These are phyloP conservation scores for Zygosaccharomyces siamensis DNA, from an alignment of 805 yeast genomes.

Conservation along the genomic window DNA sequence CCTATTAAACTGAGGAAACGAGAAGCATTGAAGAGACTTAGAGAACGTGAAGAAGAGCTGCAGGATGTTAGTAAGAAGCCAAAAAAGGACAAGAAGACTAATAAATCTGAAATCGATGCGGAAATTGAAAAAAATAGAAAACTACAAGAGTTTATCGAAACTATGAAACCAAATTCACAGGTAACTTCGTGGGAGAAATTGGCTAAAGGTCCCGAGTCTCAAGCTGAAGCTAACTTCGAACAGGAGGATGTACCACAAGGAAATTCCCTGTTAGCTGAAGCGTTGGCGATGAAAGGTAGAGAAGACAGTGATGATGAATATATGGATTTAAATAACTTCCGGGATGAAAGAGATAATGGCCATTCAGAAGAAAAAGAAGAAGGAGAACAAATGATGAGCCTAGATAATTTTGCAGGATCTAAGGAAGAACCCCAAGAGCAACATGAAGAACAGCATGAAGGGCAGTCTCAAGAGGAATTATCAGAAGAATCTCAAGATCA, in stretches of 20 bases:
- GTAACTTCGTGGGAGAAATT: constrained; percentile 64
- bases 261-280: constrained; percentile 39
- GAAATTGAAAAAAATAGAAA: constrained; percentile 62
- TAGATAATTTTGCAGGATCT: constrained; percentile 30
- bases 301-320: constrained; percentile 46
- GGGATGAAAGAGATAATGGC: constrained; percentile 36
- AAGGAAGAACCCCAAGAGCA: constrained; percentile 11
- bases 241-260: constrained; percentile 35
- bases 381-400: constrained; percentile 45
- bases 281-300: constrained; percentile 36
- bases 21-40: constrained; percentile 45
- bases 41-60: constrained; percentile 45
- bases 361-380: constrained; percentile 38
- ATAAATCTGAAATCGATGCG: constrained; percentile 42
- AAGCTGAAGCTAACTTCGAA: constrained; percentile 9
- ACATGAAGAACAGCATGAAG: constrained; percentile 20
- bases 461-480: constrained; percentile 25
- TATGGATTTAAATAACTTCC: constrained; percentile 29
- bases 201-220: constrained; percentile 1
- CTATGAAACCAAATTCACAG: constrained; percentile 71
- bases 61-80: constrained; percentile 40
- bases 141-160: constrained; percentile 74
- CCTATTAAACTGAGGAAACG: constrained; percentile 52
- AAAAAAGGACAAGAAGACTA: constrained; percentile 33
- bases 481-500: constrained; percentile 21